These are phyloP conservation scores for Entomophthora muscae DNA, from an alignment of 371 early-diverging fungal species.

Conservation along the genomic window DNA sequence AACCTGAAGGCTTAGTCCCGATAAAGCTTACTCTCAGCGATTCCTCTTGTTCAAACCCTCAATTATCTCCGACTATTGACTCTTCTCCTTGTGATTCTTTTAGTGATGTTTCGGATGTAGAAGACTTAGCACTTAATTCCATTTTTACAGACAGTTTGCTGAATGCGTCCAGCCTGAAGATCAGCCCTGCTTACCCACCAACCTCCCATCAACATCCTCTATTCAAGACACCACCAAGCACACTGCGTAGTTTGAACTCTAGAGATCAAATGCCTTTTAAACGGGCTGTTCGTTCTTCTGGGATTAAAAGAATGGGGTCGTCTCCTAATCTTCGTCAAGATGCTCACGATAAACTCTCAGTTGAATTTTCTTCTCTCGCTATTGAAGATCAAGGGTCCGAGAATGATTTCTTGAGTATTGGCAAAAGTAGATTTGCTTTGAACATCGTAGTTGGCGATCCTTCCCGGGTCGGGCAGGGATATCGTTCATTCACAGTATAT, in stretches of 20 bases:
- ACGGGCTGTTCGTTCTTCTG: not conserved
- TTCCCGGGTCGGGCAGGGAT: conserved; percentile 14
- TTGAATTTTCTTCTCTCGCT: not conserved
- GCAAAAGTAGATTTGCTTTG: conserved; percentile 17
- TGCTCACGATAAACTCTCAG: not conserved
- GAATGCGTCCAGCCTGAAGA: not conserved
- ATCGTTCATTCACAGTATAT: conserved; percentile 31
- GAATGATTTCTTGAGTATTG: not conserved
- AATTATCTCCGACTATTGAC: not conserved
- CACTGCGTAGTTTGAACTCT: not conserved
- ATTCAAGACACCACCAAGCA: not conserved
- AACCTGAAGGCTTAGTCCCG: not conserved
- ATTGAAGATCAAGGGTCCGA: not conserved
- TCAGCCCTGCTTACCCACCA: not conserved
- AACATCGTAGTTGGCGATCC: conserved; percentile 31
- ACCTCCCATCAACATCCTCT: not conserved
- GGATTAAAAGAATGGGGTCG: not conserved
- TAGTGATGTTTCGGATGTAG: not conserved
- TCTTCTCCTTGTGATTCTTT: not conserved
- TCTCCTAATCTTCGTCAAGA: not conserved
- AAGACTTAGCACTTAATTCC: not conserved
- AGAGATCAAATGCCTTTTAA: not conserved
- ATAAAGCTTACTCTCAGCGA: not conserved
- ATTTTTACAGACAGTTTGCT: not conserved
- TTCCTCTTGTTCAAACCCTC: not conserved